Base-by-base conservation (phyloP, 179 eudicot species). In the Amaranthus tricolor region DNA sequence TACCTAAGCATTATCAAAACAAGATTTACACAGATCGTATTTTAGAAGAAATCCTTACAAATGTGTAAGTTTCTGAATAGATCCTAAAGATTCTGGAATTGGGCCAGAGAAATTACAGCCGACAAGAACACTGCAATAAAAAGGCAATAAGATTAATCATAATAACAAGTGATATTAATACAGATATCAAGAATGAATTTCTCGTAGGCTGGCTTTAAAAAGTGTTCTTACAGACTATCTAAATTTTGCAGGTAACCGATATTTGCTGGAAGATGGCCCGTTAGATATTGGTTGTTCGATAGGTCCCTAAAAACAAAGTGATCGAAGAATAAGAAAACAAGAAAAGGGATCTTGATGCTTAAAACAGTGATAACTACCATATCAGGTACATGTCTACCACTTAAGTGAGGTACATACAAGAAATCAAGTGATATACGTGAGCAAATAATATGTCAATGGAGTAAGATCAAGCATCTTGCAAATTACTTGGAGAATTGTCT, bases 71-170 rank as follows among this genome's bases (percentile, higher is more conserved):
- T 82, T 82, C 65, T 61, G 77, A 43, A 91, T 88, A 75, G 87
- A 81, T 60, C 94, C 97, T 60, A 89, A 76, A 45, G 91, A 68
- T 60, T 82, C 92, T 20, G 92, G 97, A 79, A 91, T 87, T 31
- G 79, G 77, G 61, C 94, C 92, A 54, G 54, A 83, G 63, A 91
- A 88, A 77, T 84, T 79, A 74, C 94, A 91, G 21, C 82, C 83
- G 24, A 84, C 80, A 73, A 91, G 84, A 50, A 78, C 72, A 56
- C 81, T 78, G 79, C 53, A 63, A 73, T 9, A 54, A 65, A 40
- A 66, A 74, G 45, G 55, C 40, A 61, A 48, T 43, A 50, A 51
- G 47, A 43, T 68, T 17, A 68, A 40, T 44, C 66, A 60, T 21
- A 66, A 40, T 40, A 19, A 55, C 40, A 31, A 31, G 40, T 20